phyloP scores from a whole-genome alignment of 495 filamentous ascomycete genomes.

The Hypoxylon subgilvum region DNA sequence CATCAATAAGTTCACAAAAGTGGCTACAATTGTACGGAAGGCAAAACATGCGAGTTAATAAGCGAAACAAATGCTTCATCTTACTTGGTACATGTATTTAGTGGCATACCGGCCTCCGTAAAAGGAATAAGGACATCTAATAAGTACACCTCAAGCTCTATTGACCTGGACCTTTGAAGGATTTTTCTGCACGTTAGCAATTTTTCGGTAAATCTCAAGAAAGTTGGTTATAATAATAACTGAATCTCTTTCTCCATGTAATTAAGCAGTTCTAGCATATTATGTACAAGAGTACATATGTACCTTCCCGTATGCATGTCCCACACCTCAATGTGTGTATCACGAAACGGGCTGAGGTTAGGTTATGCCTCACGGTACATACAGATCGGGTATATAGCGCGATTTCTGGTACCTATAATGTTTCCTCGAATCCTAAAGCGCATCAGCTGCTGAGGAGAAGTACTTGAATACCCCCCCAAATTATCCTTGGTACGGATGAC shows the following conservation, averaged over 20 bases:
- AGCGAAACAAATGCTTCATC: too few relatives aligned
- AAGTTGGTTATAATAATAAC: not conserved
- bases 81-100: slow-evolving; percentile 10
- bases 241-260: too few relatives aligned
- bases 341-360: too few relatives aligned
- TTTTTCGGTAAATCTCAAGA: not conserved
- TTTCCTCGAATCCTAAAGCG: slow-evolving; percentile 17
- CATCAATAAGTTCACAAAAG: too few relatives aligned
- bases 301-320: too few relatives aligned
- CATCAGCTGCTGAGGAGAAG: slow-evolving; percentile 2
- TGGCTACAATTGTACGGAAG: not conserved
- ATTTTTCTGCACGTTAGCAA: not conserved
- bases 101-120: slow-evolving; percentile 1
- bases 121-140: not conserved
- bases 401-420: slow-evolving; percentile 12
- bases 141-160: not conserved
- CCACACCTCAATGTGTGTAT: too few relatives aligned
- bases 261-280: too few relatives aligned
- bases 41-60: slow-evolving; percentile 10
- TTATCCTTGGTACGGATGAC: slow-evolving; percentile 19
- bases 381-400: not conserved
- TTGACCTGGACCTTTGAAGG: slow-evolving; percentile 1
- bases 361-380: too few relatives aligned
- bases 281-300: not conserved
- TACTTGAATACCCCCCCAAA: slow-evolving; percentile 26